Evolutionary conservation across 768 basidiomycete species (phyloP).

Genomic region (Tulasnella sp.): DNA sequence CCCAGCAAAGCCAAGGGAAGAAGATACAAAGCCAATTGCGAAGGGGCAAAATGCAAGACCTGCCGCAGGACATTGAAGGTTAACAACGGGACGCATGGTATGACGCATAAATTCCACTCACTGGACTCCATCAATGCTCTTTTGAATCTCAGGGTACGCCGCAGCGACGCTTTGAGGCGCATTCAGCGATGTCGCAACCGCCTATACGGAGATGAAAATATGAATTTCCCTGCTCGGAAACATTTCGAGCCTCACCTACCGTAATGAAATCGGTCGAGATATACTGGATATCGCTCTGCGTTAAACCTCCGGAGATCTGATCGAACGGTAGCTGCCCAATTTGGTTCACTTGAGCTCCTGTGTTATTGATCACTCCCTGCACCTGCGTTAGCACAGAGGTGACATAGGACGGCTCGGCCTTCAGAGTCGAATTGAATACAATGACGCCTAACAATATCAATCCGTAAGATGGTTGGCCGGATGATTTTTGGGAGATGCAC

Average conservation of each 20-base stretch:
- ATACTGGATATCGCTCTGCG: not conserved
- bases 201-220: not conserved
- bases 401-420: not conserved
- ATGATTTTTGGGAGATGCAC: not conserved
- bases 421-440: not conserved
- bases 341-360: not conserved
- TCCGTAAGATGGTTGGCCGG: not conserved
- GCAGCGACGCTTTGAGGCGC: not conserved
- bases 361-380: not conserved
- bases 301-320: not conserved
- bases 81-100: not conserved
- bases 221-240: not conserved
- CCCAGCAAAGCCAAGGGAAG: not conserved
- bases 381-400: not conserved
- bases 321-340: not conserved
- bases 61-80: not conserved
- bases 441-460: not conserved
- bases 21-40: not conserved
- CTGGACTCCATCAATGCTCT: not conserved
- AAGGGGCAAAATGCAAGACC: not conserved
- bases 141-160: not conserved
- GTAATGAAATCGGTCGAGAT: not conserved
- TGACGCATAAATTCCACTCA: not conserved
- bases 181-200: not conserved
- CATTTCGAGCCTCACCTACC: not conserved